phyloP scores from a whole-genome alignment of 1,284 basidiomycete species.

The Hymenochaete sp. region DNA sequence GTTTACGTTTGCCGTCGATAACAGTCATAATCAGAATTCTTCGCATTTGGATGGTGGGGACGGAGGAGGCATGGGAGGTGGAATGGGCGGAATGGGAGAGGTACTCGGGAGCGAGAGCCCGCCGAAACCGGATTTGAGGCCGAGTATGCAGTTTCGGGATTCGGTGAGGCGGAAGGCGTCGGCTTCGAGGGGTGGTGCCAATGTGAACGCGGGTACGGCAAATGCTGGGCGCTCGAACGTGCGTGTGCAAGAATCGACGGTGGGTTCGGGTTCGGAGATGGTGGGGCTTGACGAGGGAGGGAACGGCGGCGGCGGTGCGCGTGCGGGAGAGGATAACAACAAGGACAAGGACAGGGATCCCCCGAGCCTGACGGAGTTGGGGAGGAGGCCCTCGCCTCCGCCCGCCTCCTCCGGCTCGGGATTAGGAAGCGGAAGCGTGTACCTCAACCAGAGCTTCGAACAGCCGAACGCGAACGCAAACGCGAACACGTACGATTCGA shows the following conservation, averaged over 20 bases:
- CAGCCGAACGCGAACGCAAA: not conserved
- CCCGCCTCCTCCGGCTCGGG: slow-evolving; percentile 1
- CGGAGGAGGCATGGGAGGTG: not conserved
- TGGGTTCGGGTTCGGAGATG: not conserved
- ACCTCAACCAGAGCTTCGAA: slow-evolving; percentile 2
- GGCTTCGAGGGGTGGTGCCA: slow-evolving; percentile 26
- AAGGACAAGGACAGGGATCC: slow-evolving; percentile 8
- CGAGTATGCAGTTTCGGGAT: slow-evolving; percentile 58
- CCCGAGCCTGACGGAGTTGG: slow-evolving; percentile 11
- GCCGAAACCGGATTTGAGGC: slow-evolving; percentile 58
- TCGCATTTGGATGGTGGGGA: not conserved
- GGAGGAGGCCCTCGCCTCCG: slow-evolving; percentile 12
- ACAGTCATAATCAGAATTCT: slow-evolving; percentile 26
- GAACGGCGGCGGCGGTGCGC: not conserved
- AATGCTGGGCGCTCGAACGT: slow-evolving; percentile 22
- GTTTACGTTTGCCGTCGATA: slow-evolving; percentile 75
- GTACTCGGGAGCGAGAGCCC: not conserved
- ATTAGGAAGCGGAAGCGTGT: too few species aligned
- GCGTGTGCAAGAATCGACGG: slow-evolving; percentile 16
- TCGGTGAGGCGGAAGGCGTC: slow-evolving; percentile 32
- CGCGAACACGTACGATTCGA: not conserved
- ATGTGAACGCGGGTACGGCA: not conserved
- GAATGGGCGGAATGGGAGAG: not conserved
- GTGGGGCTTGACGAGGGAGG: not conserved
- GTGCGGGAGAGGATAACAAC: not conserved